Evolutionary conservation across 805 yeast species (phyloP).

Genomic region (Pichia manshurica): DNA sequence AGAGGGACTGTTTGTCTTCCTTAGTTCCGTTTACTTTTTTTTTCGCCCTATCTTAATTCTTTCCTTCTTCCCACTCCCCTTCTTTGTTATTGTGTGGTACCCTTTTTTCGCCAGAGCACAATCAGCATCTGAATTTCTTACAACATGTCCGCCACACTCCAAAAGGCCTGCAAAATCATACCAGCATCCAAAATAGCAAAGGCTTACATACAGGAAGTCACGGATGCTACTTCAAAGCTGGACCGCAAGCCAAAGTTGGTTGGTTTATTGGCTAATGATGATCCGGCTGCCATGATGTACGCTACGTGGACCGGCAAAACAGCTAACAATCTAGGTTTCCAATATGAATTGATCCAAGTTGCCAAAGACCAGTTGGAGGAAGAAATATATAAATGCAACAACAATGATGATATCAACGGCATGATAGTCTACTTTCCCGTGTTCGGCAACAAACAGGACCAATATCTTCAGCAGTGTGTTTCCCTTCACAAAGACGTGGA

Average conservation of each 20-base stretch:
- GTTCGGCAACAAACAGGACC: slow-evolving; percentile 91
- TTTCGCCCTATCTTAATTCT: not conserved
- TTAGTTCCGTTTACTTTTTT: too few species aligned
- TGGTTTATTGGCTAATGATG: slow-evolving; percentile 86
- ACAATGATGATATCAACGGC: slow-evolving; percentile 72
- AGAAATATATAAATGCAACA: slow-evolving; percentile 74
- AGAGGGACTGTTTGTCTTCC: too few species aligned
- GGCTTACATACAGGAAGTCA: slow-evolving; percentile 68
- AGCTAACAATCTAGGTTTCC: slow-evolving; percentile 77
- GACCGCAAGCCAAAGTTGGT: slow-evolving; percentile 66
- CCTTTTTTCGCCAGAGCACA: too few species aligned
- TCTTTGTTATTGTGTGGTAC: not conserved
- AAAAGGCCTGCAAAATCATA: slow-evolving; percentile 66
- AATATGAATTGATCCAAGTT: slow-evolving; percentile 68
- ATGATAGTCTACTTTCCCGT: slow-evolving; percentile 98
- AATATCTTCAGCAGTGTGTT: slow-evolving; percentile 89
- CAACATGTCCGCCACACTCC: slow-evolving; percentile 12
- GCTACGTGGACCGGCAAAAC: slow-evolving; percentile 96
- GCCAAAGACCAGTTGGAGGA: slow-evolving; percentile 80
- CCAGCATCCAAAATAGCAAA: slow-evolving; percentile 87
- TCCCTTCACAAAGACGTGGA: slow-evolving; percentile 93
- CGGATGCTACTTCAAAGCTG: slow-evolving; percentile 47
- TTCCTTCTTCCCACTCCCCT: not conserved
- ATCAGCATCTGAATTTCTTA: too few species aligned
- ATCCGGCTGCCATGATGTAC: slow-evolving; percentile 93